phyloP scores from a whole-genome alignment of 257 asterid genomes.

The Nicotiana tabacum region DNA sequence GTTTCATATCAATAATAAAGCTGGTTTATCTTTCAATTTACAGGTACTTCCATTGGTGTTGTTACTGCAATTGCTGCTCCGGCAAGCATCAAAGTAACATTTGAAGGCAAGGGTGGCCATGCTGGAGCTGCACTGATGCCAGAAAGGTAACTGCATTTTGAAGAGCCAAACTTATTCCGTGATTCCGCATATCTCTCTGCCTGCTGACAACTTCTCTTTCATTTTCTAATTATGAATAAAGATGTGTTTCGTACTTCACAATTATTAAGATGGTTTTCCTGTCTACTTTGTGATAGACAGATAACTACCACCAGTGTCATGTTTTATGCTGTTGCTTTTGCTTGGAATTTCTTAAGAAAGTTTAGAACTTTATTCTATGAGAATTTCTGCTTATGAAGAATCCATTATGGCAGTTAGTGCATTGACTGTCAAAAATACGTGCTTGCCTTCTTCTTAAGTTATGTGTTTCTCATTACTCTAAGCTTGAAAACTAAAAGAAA shows the following conservation, averaged over 20 bases:
- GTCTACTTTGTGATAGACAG: not conserved
- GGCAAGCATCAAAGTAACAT: constrained; percentile 87
- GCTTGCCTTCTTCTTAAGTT: not conserved
- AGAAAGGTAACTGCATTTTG: constrained; percentile 36
- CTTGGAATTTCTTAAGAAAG: not conserved
- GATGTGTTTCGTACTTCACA: not conserved
- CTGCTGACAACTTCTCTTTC: not conserved
- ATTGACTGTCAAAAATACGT: not conserved
- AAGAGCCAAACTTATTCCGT: not conserved
- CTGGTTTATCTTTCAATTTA: constrained; percentile 10
- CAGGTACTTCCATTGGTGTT: constrained; percentile 68
- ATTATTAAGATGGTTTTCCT: not conserved
- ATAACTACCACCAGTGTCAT: not conserved
- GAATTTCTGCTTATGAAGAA: not conserved
- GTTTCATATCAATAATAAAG: not conserved
- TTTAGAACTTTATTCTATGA: not conserved
- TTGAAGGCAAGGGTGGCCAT: constrained; percentile 95
- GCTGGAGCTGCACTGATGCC: constrained; percentile 98
- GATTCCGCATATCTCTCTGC: not conserved
- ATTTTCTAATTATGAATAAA: not conserved
- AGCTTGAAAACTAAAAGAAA: not conserved
- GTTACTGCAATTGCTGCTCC: constrained; percentile 99
- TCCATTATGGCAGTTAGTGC: not conserved
- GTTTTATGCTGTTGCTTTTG: not conserved
- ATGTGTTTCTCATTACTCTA: not conserved